Evolutionary conservation across 805 yeast species (phyloP).

Genomic region (Kregervanrija pseudodelftensis): DNA sequence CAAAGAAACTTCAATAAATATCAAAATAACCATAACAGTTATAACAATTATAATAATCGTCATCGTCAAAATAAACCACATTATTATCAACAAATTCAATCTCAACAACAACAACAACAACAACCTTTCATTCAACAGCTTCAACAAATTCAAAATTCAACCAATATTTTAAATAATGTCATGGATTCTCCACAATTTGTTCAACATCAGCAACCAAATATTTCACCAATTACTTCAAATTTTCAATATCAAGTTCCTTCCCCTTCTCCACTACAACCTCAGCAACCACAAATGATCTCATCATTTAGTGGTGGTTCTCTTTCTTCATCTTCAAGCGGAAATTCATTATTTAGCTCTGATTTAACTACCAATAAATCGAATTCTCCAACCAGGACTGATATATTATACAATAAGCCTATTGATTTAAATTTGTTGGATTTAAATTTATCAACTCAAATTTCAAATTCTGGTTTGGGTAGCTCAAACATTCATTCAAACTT

Average conservation of each 20-base stretch:
- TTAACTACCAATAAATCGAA: no score
- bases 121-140: conserved; percentile 14
- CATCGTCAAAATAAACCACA: conserved; percentile 9
- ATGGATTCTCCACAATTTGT: conserved; percentile 1
- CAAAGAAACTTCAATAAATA: neutral
- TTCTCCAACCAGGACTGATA: no score
- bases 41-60: conserved; percentile 4
- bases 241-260: neutral
- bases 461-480: neutral
- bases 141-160: conserved; percentile 6
- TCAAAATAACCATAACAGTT: conserved; percentile 5
- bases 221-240: neutral
- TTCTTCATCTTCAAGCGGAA: no score
- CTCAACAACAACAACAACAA: conserved; percentile 16
- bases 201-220: neutral
- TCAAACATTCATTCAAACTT: neutral
- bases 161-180: conserved; percentile 2
- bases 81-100: conserved; percentile 6
- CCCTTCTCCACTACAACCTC: neutral
- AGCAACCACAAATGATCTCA: neutral
- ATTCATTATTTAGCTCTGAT: no score
- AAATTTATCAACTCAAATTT: neutral
- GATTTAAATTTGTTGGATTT: no score
- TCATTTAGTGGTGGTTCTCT: neutral
- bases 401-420: no score